Conservation (phyloP, 352 stramenopile species). For the Phytophthora crassamura region DNA sequence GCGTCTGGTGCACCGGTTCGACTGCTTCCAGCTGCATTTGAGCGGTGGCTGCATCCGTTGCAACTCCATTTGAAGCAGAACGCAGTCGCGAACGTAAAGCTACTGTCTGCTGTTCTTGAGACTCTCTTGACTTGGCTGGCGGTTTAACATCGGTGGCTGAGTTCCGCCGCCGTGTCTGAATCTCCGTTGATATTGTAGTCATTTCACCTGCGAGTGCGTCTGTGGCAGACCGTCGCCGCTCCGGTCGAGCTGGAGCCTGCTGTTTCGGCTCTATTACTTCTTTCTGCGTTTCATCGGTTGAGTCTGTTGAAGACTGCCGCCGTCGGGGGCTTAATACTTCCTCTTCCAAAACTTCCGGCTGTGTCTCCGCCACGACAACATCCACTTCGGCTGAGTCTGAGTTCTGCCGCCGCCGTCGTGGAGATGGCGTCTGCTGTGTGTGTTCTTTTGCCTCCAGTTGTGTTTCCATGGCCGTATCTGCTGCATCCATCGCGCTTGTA, state of each 20-base stretch:
- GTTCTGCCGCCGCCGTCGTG: conserved; percentile 3
- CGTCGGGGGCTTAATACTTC: no score
- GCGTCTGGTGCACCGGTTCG: conserved; percentile 7
- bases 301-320: no score
- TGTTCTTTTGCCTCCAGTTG: background rate
- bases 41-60: background rate
- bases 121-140: background rate
- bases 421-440: background rate
- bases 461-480: background rate
- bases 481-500: background rate
- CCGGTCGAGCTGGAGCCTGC: conserved; percentile 6
- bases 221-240: conserved; percentile 5
- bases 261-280: conserved; percentile 13
- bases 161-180: no score
- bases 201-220: conserved; percentile 4
- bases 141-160: no score
- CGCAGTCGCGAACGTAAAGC: background rate
- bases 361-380: conserved; percentile 20
- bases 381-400: conserved; percentile 5
- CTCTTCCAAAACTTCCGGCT: conserved; percentile 19
- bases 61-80: conserved; percentile 3
- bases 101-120: background rate
- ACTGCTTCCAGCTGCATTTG: conserved; percentile 10
- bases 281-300: conserved; percentile 16
- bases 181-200: background rate